These are phyloP conservation scores for Colletotrichum sp. DNA, from an alignment of 2,329 filamentous ascomycete genomes.

Conservation along the genomic window DNA sequence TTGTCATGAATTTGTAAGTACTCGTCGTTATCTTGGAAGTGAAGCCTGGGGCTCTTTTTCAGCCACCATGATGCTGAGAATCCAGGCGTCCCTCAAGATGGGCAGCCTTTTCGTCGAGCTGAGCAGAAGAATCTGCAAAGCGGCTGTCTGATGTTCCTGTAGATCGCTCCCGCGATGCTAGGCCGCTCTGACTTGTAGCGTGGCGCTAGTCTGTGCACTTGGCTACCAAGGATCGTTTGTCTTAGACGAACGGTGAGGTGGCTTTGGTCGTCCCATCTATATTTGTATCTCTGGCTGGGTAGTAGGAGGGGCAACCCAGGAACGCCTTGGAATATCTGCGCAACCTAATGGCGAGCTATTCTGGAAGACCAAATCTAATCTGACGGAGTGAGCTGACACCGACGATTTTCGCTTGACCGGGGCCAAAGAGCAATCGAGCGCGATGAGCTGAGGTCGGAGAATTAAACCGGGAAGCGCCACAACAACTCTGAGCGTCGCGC, in stretches of 20 bases:
- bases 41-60: neutral
- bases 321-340: neutral
- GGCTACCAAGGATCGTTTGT: neutral
- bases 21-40: neutral
- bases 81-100: neutral
- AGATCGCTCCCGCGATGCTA: slow-evolving; percentile 10
- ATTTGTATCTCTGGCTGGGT: neutral
- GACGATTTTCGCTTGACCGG: neutral
- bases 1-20: neutral
- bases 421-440: neutral
- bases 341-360: neutral
- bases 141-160: slow-evolving; percentile 2
- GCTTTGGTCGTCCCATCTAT: neutral
- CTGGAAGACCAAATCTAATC: neutral
- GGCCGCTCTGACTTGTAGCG: neutral
- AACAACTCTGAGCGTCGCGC: neutral
- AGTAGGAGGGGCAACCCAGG: neutral
- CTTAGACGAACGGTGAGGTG: neutral
- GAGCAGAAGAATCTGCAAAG: slow-evolving; percentile 5
- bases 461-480: slow-evolving; percentile 1
- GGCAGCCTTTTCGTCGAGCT: neutral
- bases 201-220: neutral
- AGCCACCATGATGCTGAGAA: neutral
- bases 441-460: neutral
- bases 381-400: neutral